Base-by-base conservation (phyloP, 768 basidiomycete species). In the Rhodotorula diobovata region DNA sequence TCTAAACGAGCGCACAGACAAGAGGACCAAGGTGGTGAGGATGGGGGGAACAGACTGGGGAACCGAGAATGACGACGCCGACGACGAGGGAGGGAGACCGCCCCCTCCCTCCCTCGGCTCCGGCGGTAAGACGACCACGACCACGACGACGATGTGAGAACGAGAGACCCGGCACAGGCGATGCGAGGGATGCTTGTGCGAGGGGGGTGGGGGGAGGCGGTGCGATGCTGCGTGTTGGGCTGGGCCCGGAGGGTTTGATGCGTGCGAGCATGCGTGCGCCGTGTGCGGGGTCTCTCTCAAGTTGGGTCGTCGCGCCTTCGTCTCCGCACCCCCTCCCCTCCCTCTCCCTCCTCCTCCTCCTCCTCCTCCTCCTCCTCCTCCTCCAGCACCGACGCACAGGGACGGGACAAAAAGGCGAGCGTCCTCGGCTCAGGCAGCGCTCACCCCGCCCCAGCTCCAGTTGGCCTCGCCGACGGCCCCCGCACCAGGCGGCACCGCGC, bases 371-470 rank as follows among this genome's bases (percentile, higher is more conserved):
- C 41, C 6, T 12, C 41, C 41, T 43, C 41, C 41, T 43, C 41
- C 41, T 43, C 41, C 41, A 12, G 12, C 41, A 39, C 41, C 48
- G 23, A 25, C 8, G 11, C 48, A 10, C 23, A 25, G n/a, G n/a
- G n/a, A n/a, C n/a, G n/a, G n/a, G n/a, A n/a, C n/a, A n/a, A n/a
- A n/a, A n/a, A n/a, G n/a, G n/a, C 48, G 48, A 46, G 45, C 45
- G 20, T 16, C 50, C 5, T 21, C 35, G 20, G 9, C 56, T 28
- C 28, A 57, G 2, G 54, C 61, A 34, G 67, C 54, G 21, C 67
- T 55, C 46, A 63, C 37, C 30, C 48, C 63, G 46, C 56, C 56
- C 67, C 67, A 68, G 60, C 61, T 63, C 67, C 67, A 68, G 45
- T 32, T 61, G 18, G 59, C 37, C 43, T 45, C 59, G 45, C 45